phyloP scores from a whole-genome alignment of 2,329 filamentous ascomycete species.

The Byssochlamys sp. region DNA sequence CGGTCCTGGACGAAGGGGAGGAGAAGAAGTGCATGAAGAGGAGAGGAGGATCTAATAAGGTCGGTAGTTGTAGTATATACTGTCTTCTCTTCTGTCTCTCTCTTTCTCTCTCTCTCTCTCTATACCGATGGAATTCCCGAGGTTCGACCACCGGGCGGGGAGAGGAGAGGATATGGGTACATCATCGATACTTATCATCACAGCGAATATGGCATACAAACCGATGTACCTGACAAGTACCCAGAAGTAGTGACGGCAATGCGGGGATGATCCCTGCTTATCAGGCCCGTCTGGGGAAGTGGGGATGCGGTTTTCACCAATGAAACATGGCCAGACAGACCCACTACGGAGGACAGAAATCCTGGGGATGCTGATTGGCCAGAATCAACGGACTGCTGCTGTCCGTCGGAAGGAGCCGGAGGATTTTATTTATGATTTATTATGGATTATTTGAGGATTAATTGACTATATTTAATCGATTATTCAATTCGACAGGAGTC shows the following conservation, averaged over 20 bases:
- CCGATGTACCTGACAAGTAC: background rate
- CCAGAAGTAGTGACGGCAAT: background rate
- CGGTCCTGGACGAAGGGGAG: background rate
- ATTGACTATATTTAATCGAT: too few relatives aligned
- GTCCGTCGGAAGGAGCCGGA: background rate
- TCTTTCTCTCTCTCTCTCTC: too few relatives aligned
- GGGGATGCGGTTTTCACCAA: background rate
- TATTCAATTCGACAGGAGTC: too few relatives aligned
- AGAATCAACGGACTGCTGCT: background rate
- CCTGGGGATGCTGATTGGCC: background rate
- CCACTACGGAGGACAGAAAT: background rate
- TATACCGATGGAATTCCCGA: too few relatives aligned
- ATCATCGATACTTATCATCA: too few relatives aligned
- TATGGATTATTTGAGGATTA: too few relatives aligned
- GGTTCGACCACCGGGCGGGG: too few relatives aligned
- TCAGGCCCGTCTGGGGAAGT: background rate
- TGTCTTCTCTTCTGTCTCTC: too few relatives aligned
- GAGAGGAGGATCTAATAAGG: too few relatives aligned
- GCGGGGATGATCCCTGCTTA: background rate
- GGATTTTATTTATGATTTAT: background rate
- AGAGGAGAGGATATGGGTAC: too few relatives aligned
- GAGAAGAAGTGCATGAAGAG: background rate
- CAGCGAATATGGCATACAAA: too few relatives aligned
- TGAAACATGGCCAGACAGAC: background rate
- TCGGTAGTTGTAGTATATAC: too few relatives aligned